A percentile compares a stretch with the other conserved stretches of the same genome.
phyloP scores from a whole-genome alignment of 148 eudicot genomes.

The Rheum nobile region DNA sequence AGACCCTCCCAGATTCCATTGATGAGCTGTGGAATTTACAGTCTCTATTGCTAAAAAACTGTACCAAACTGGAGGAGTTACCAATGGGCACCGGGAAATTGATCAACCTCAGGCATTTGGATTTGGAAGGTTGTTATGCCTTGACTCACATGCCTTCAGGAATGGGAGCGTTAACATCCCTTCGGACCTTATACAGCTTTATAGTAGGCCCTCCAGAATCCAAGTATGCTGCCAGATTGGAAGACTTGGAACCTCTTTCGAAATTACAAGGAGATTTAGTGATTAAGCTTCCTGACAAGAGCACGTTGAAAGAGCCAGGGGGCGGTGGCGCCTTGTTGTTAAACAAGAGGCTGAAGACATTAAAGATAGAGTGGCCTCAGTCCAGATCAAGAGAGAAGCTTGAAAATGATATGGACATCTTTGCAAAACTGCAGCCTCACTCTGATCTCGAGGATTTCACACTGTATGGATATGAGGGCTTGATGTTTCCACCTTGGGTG shows the following conservation, averaged over 20 bases:
- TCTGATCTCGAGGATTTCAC: too few relatives aligned
- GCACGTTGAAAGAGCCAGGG: not conserved
- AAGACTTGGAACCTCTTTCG: not conserved
- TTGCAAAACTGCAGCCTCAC: too few relatives aligned
- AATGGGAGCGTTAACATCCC: slow-evolving; percentile 5
- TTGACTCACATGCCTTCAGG: slow-evolving; percentile 10
- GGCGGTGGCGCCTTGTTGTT: not conserved
- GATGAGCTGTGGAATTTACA: not conserved
- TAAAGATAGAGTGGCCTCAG: too few relatives aligned
- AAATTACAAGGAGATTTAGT: not conserved
- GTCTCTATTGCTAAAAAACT: not conserved
- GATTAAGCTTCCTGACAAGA: not conserved
- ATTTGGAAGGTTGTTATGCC: not conserved
- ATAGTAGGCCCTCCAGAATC: not conserved
- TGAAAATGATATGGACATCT: too few relatives aligned
- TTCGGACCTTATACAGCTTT: not conserved
- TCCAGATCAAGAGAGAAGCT: too few relatives aligned
- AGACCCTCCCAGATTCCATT: not conserved
- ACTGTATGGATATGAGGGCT: too few relatives aligned
- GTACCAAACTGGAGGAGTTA: not conserved
- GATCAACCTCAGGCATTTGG: slow-evolving; percentile 12
- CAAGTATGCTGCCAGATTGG: not conserved
- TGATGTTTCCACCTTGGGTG: too few relatives aligned
- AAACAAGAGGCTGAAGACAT: too few relatives aligned
- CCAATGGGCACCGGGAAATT: slow-evolving; percentile 9